These are phyloP conservation scores for Volvox reticuliferus DNA, from an alignment of 139 green algal genomes.

Conservation along the genomic window DNA sequence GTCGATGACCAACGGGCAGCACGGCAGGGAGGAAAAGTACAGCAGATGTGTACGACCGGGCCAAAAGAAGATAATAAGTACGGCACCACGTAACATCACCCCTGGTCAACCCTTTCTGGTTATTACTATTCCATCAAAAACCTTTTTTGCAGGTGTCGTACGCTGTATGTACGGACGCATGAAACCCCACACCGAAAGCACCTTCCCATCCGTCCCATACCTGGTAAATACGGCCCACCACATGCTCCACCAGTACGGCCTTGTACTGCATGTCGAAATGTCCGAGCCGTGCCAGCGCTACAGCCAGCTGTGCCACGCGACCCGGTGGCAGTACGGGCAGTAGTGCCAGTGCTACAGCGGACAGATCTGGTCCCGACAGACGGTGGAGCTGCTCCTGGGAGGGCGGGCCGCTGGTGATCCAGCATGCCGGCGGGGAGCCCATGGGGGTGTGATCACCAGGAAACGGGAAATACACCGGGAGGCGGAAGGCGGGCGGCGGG, in stretches of 20 bases:
- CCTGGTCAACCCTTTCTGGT: too few species aligned
- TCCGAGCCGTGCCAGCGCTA: constrained; percentile 7
- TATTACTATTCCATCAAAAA: too few species aligned
- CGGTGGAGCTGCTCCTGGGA: not conserved
- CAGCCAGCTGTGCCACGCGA: constrained; percentile 30
- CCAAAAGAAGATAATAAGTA: too few species aligned
- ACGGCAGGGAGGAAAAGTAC: not conserved
- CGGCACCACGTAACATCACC: too few species aligned
- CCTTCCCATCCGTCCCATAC: not conserved
- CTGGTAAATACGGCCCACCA: constrained; percentile 35
- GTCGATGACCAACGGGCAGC: not conserved
- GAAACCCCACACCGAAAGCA: too few species aligned
- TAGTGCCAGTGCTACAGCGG: not conserved
- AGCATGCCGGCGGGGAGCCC: too few species aligned
- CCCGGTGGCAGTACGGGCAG: constrained; percentile 27
- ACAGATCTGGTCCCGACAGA: constrained; percentile 11
- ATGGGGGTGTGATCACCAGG: too few species aligned
- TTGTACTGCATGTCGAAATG: constrained; percentile 10
- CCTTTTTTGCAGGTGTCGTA: too few species aligned
- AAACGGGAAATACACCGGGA: too few species aligned
- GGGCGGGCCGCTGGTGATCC: not conserved
- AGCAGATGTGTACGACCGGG: not conserved
- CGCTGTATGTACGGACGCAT: too few species aligned
- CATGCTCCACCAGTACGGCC: constrained; percentile 35
- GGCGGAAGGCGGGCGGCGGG: too few species aligned